Evolutionary conservation across 495 filamentous ascomycete genomes (phyloP), one percentile per base, ranked within the genome.

Genomic region (Clohesyomyces aquaticus): DNA sequence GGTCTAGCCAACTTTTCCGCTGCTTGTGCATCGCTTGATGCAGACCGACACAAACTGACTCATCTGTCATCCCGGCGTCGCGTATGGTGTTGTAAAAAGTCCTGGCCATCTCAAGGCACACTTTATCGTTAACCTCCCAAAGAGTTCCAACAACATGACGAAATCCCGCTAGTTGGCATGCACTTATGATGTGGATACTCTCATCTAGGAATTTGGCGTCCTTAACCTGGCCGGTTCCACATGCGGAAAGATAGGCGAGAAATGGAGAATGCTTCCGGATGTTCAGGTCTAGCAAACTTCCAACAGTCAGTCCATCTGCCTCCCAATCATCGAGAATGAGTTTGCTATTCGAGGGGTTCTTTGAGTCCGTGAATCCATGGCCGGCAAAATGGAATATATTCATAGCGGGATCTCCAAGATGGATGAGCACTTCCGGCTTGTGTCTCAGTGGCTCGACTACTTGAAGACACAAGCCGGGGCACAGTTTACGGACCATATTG

Each of bases 241-340:
- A 68, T n/a, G 73, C 74, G 4, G 73, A 76, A 18, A 76, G 71
- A 28, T 72, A 76, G n/a, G 74, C 70, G 14, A 63, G 47, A 71
- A 41, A 12, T 64, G 21, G 41, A 26, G 47, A 28, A 68, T 61
- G 27, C 38, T 67, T 25, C n/a, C 72, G 55, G 6, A 25, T 59
- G 38, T 71, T 50, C 29, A 55, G 47, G 18, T n/a, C 48, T 29
- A 26, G 47, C 43, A n/a, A n/a, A n/a, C 55, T 26, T 55, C 29
- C 26, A 29, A 41, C 48, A 11, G 10, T 32, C 10, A 27, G 42
- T 28, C 41, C 22, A 38, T 9, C 16, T n/a, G 22, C 51, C 41
- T 61, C 57, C n/a, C n/a, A n/a, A n/a, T n/a, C n/a, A n/a, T n/a
- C n/a, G n/a, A 76, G 54, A 23, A 74, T 23, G n/a, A 74, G 62